phyloP scores from a whole-genome alignment of 2,329 filamentous ascomycete genomes.

The Furcasterigmium sp. region DNA sequence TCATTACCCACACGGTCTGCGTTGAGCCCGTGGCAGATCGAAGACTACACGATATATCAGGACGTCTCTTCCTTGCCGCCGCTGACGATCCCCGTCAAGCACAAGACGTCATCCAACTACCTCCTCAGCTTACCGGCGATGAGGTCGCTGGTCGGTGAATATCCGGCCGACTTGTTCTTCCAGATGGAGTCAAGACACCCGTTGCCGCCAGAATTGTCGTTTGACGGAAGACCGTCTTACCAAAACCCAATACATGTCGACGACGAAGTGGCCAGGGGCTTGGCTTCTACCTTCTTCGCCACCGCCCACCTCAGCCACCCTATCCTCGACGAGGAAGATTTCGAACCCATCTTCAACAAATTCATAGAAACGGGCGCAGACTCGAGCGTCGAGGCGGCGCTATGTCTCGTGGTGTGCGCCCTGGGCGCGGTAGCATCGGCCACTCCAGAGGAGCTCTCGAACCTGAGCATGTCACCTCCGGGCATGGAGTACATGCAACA shows the following conservation, averaged over 20 bases:
- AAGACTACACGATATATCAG: slow-evolving; percentile 5
- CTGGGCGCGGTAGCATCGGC: slow-evolving; percentile 18
- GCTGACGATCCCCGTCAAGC: slow-evolving; percentile 20
- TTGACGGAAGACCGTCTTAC: slow-evolving; percentile 8
- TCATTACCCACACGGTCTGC: neutral
- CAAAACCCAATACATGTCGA: neutral
- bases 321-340: slow-evolving; percentile 19
- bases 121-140: slow-evolving; percentile 18
- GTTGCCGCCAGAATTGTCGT: slow-evolving; percentile 16
- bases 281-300: slow-evolving; percentile 19
- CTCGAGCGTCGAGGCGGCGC: slow-evolving; percentile 17
- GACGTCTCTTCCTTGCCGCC: slow-evolving; percentile 14
- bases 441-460: slow-evolving; percentile 10
- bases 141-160: slow-evolving; percentile 21
- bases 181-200: slow-evolving; percentile 17
- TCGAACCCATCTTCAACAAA: slow-evolving; percentile 14
- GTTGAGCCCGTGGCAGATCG: neutral
- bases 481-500: slow-evolving; percentile 24
- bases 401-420: slow-evolving; percentile 24
- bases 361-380: slow-evolving; percentile 16
- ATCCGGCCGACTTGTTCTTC: slow-evolving; percentile 20
- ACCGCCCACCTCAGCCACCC: slow-evolving; percentile 19
- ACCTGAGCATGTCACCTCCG: slow-evolving; percentile 15
- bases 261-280: slow-evolving; percentile 14
- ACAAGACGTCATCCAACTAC: slow-evolving; percentile 23